Evolutionary conservation across 1,284 basidiomycete genomes (phyloP), one percentile per base, ranked within the genome.

Genomic region (Rhodotorula sp.): DNA sequence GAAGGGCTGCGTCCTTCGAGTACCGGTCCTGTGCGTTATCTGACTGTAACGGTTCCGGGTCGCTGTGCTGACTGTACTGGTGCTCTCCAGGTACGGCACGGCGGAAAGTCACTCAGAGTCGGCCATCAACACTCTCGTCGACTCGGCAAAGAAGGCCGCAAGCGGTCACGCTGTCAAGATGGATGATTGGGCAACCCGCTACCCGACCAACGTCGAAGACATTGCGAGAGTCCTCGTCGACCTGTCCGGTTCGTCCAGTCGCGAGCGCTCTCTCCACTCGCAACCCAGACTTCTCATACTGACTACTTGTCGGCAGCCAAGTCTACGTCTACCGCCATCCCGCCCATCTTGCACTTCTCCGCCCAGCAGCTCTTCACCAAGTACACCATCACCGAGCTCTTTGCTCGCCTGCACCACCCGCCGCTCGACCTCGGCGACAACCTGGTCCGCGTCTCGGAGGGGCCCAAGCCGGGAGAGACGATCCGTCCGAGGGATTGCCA

Each of bases 171-270:
- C 82, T 61, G 91, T 91, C 82, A 90, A 87, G 79, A 93, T 93
- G 91, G 91, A 93, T 78, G 90, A 93, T 81, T 92, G 88, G 79
- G 91, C 90, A 19, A 90, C 88, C 25, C 85, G 91, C 27, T 91
- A 88, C 81, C 91, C 91, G 2, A 92, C 91, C 44, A 90, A 90
- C 76, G 87, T 90, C 17, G 58, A 52, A 4, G 78, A 79, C 50
- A 66, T 79, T 21, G 78, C 77, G 0, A 67, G 77, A 17, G 77
- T 77, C 0, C 58, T 78, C 0, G 78, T 89, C 48, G 90, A 92
- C 78, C 88, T 93, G 68, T 89, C 88, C 3, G 84, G 90, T 90
- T 73, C 52, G 34, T 34, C 34, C 34, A 34, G 34, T 34, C 34
- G 34, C 34, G 34, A 34, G 85, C 81, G 42, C 23, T 52, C 41